A percentile compares a stretch with the other conserved stretches of the same genome.
These are phyloP conservation scores for Chlorella sp. DNA, from an alignment of 139 green algal genomes.

Conservation along the genomic window DNA sequence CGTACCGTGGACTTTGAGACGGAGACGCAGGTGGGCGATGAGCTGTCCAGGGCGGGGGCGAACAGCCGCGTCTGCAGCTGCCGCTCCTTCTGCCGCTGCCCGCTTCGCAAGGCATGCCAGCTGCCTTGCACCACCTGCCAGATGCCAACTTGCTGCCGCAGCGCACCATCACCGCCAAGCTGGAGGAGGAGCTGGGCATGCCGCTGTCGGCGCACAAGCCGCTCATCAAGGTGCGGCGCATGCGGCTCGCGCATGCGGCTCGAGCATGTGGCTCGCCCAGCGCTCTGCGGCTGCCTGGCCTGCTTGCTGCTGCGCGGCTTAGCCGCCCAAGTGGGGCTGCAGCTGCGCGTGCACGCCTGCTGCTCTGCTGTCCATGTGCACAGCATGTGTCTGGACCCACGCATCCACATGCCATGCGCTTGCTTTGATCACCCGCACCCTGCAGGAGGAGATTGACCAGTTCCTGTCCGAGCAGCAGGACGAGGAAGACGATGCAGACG, in stretches of 20 bases:
- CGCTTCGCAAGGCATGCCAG: too few relatives aligned
- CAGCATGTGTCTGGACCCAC: neutral
- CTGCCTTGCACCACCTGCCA: too few relatives aligned
- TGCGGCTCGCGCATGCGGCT: neutral
- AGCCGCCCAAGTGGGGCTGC: too few relatives aligned
- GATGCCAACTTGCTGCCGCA: neutral
- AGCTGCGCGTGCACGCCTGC: too few relatives aligned
- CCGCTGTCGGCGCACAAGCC: constrained; percentile 28
- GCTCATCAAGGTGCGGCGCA: constrained; percentile 35
- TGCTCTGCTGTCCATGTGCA: too few relatives aligned
- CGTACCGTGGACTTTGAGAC: constrained; percentile 22
- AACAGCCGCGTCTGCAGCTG: too few relatives aligned
- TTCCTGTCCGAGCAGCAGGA: constrained; percentile 35
- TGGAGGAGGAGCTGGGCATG: constrained; percentile 39
- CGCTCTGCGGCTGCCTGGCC: too few relatives aligned
- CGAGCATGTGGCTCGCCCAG: too few relatives aligned
- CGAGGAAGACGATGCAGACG: neutral
- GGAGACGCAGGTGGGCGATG: constrained; percentile 4
- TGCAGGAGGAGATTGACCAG: constrained; percentile 39
- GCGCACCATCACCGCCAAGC: constrained; percentile 22
- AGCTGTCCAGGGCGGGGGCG: too few relatives aligned
- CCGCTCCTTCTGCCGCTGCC: too few relatives aligned
- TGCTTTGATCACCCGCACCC: too few relatives aligned
- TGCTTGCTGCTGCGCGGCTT: too few relatives aligned
- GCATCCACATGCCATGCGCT: neutral